A percentile compares a stretch with the other conserved stretches of the same genome.
Conservation (phyloP, 2,329 filamentous ascomycete species). For the Alternaria longipes region DNA sequence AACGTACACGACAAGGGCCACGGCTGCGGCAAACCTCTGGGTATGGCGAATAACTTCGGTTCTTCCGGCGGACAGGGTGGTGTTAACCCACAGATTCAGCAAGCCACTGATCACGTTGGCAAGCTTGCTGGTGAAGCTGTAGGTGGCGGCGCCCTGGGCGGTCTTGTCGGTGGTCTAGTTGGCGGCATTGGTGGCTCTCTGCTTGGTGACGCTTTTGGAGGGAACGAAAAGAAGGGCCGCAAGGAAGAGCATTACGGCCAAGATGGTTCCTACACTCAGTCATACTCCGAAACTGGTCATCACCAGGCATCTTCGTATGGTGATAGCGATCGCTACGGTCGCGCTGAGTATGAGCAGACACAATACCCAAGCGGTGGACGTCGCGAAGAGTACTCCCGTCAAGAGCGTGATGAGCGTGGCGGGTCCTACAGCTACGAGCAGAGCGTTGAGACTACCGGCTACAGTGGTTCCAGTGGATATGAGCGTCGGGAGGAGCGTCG, state of each 20-base stretch:
- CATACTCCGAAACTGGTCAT: conserved; percentile 69
- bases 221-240: conserved; percentile 63
- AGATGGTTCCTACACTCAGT: conserved; percentile 70
- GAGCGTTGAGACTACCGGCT: conserved; percentile 63
- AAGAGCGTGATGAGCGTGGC: conserved; percentile 62
- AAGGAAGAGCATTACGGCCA: conserved; percentile 63
- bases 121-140: conserved; percentile 67
- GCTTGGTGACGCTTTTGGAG: conserved; percentile 68
- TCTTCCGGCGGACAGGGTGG: conserved; percentile 55
- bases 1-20: conserved; percentile 85
- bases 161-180: conserved; percentile 74
- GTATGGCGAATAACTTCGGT: conserved; percentile 71
- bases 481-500: conserved; percentile 67
- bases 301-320: conserved; percentile 49
- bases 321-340: conserved; percentile 63
- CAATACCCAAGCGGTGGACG: conserved; percentile 66
- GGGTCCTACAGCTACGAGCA: conserved; percentile 67
- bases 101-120: conserved; percentile 53
- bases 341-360: conserved; percentile 69
- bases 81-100: conserved; percentile 50
- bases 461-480: conserved; percentile 62
- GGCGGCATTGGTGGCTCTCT: conserved; percentile 67
- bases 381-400: conserved; percentile 68
- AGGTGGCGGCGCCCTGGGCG: conserved; percentile 72
- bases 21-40: conserved; percentile 81